Evolutionary conservation across 441 rosid genomes (phyloP), one percentile per base, ranked within the genome.

Genomic region (Monsonia emarginata): DNA sequence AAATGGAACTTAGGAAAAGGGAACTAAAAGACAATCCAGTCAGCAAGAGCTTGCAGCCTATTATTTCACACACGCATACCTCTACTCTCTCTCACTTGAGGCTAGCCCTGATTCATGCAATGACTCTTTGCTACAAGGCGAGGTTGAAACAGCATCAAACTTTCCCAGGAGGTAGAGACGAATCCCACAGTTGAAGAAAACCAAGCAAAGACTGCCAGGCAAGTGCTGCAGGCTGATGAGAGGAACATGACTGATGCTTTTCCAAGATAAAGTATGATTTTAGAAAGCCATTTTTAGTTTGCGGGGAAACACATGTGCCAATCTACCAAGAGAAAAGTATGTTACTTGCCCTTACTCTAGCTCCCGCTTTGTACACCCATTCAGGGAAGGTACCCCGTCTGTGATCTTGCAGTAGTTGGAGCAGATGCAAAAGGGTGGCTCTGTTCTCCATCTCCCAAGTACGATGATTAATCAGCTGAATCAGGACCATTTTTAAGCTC

Each of bases 21-120:
- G 91, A 89, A 63, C 27, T 82, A 54, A 85, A 61, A 81, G 93
- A 80, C 56, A 64, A 89, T 67, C 86, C 85, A 0, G 70, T 74
- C 96, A 89, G 67, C 93, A 83, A 78, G 96, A 89, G 79, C 93
- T 89, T 13, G 96, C 96, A 10, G 93, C 95, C 63, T 90, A 90
- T 78, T 90, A 90, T 78, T 90, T 90, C 82, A 88, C 97, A 38
- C 88, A 90, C 74, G 92, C 76, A 83, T 77, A 69, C 91, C 86
- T 72, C 91, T 85, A 71, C 25, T 68, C 25, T 69, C 69, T 87
- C 95, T 57, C 97, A 90, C 75, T 54, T 81, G 16, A 72, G 93
- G 77, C 85, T 90, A 0, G 97, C 95, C 9, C 69, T 85, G 69
- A 72, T 54, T 9, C 83, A 82, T 64, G 95, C 95, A 11, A 86